Base-by-base conservation (phyloP, 2,329 filamentous ascomycete genomes). In the Cercospora zeae-maydis region DNA sequence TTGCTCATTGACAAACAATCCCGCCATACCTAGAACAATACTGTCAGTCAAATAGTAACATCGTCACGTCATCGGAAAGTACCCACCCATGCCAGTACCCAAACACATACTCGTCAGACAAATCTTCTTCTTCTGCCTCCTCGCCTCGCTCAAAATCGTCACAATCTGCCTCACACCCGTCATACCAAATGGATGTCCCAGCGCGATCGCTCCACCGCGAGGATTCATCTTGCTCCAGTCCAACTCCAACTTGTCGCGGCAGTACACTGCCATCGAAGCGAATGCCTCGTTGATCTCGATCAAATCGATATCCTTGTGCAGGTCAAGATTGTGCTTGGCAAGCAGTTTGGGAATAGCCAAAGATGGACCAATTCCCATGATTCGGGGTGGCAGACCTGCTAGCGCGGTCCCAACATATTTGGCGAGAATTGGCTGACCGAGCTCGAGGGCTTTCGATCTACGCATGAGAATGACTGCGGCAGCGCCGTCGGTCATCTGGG, bases 201-300 rank as follows among this genome's bases (percentile, higher is more conserved):
- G 51, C 13, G 93, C 93, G 75, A 96, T 96, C 2, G 92, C 93
- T 33, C 93, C 93, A 63, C 93, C 93, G 69, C 95, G 91, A 0
- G 92, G 92, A 77, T 97, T 97, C 24, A 97, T 89, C 77, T 84
- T 88, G 8, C 86, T 85, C 61, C 84, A 78, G 68, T 87, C 86
- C n/a, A 93, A 77, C 0, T 86, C 88, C 9, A 93, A 75, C 72
- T 86, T 84, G 61, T 91, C 81, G 45, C 93, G 78, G 69, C 88
- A 93, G 78, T 96, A 85, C 56, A 87, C 72, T 34, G 84, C 83
- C 72, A 87, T 85, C 52, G 81, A 84, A 11, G 84, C 85, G 73
- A 87, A 87, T 6, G 85, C 85, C 83, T 97, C 93, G 76, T 96
- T 97, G 76, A 97, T 88, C 81, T 97, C 93, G 91, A 92, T 96